Base-by-base conservation (phyloP, 306 rosid genomes). In the Vigna hirtella region DNA sequence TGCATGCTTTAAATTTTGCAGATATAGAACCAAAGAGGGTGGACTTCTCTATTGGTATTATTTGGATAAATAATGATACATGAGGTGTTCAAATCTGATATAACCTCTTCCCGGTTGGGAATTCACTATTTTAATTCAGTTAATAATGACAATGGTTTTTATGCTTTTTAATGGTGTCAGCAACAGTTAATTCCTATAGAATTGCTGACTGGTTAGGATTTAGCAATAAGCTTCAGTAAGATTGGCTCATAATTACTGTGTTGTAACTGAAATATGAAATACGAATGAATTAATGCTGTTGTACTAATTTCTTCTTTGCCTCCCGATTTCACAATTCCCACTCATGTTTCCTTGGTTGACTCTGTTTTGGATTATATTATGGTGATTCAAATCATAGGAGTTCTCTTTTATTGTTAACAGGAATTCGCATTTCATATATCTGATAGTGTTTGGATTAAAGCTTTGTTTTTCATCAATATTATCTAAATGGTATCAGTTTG, bases 1-100 rank as follows among this genome's bases (percentile, higher is more conserved):
- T 64, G 86, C 93, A 81, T 77, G 87, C 86, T 77, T 67, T 42
- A 13, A 87, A 75, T 84, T 88, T 90, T 89, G 91, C 83, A 76
- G 85, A 75, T 81, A 79, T 69, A 77, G 76, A 73, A 76, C 77
- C 73, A 63, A 34, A 14, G 77, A 70, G 76, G 66, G 42, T 36
- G 49, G 73, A 56, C 71, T 69, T 58, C 77, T 85, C 66, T 24
- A 50, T 52, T 73, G 62, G 78, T 83, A 76, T 71, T 79, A 59
- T 72, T 76, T 75, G 12, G 32, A 81, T 49, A 70, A 79, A 82
- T 80, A 75, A 84, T 63, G 30, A 72, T 70, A 55, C 73, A 82
- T 64, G 42, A 75, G 59, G 67, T 69, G 67, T 75, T 17, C 20
- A 42, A 74, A 32, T 42, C 76, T 75, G 78, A 71, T 70, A 5